Evolutionary conservation across 106 monocot genomes (phyloP).

Genomic region (Platanthera guangdongensis): DNA sequence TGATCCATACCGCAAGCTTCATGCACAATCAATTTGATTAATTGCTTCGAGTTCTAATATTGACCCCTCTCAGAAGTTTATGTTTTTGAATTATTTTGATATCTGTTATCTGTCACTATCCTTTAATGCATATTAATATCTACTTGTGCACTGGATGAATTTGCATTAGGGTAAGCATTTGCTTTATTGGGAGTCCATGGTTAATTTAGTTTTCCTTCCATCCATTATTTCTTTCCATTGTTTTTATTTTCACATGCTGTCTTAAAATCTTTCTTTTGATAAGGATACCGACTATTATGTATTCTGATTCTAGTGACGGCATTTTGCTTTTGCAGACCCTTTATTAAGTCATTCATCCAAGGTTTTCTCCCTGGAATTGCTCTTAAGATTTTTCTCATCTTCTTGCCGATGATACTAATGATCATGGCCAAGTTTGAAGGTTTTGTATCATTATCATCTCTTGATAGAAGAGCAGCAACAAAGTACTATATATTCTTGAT

Average conservation of each 20-base stretch:
- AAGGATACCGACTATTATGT: neutral
- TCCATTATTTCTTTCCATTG: neutral
- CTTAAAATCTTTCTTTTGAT: neutral
- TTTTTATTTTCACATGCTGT: neutral
- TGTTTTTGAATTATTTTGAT: constrained; percentile 1
- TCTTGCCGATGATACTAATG: constrained; percentile 89
- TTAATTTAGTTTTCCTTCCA: neutral
- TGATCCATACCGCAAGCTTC: too few species aligned
- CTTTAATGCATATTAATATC: neutral
- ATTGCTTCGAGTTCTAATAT: neutral
- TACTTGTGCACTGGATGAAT: neutral
- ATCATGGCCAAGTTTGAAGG: constrained; percentile 93
- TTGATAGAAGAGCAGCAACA: constrained; percentile 76
- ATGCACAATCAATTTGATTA: neutral
- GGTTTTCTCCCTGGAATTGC: constrained; percentile 94
- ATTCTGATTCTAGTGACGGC: neutral
- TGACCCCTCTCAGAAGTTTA: neutral
- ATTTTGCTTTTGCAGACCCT: constrained; percentile 18
- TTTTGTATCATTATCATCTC: constrained; percentile 39
- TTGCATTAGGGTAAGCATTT: neutral
- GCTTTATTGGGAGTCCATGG: neutral
- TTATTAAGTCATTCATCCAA: constrained; percentile 91
- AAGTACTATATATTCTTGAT: constrained; percentile 81
- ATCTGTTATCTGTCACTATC: neutral
- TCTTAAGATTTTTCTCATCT: constrained; percentile 85